A percentile compares a stretch with the other conserved stretches of the same genome.
These are phyloP conservation scores for Bjerkandera adusta DNA, from an alignment of 1,284 basidiomycete species.

Conservation along the genomic window DNA sequence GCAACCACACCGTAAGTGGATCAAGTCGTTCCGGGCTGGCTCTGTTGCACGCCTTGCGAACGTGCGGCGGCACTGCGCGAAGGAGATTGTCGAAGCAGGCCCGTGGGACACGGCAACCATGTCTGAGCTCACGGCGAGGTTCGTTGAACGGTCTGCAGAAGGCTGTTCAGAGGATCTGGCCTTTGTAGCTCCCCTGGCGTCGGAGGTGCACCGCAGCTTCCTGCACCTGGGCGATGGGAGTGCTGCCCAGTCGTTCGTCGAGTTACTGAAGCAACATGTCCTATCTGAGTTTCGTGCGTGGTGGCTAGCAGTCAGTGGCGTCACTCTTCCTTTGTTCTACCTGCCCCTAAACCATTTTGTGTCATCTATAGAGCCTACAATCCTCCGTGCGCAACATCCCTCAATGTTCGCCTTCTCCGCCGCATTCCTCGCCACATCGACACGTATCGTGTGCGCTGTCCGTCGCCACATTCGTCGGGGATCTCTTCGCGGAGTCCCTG, in stretches of 20 bases:
- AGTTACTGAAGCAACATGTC: constrained; percentile 28
- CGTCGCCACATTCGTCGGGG: constrained; percentile 32
- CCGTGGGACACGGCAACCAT: constrained; percentile 18
- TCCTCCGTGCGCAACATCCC: constrained; percentile 15
- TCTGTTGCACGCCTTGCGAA: constrained; percentile 7
- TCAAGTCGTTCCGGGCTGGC: constrained; percentile 17
- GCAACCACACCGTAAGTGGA: constrained; percentile 19
- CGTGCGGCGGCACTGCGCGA: constrained; percentile 15
- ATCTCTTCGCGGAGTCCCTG: constrained; percentile 29
- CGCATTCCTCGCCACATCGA: constrained; percentile 14
- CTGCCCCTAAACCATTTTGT: not conserved
- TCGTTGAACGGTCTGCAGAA: constrained; percentile 21
- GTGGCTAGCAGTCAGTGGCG: constrained; percentile 33
- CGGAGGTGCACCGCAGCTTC: constrained; percentile 27
- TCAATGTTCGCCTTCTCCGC: constrained; percentile 12
- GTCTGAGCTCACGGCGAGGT: constrained; percentile 19
- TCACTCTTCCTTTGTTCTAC: not conserved
- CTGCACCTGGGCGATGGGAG: constrained; percentile 19
- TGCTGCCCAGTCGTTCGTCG: constrained; percentile 27
- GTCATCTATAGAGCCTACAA: constrained; percentile 7
- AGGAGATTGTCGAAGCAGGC: constrained; percentile 18
- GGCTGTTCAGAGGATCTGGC: constrained; percentile 13
- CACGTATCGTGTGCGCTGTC: constrained; percentile 27
- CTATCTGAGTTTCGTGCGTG: constrained; percentile 30
- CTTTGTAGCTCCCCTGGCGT: constrained; percentile 29